phyloP scores from a whole-genome alignment of 805 yeast species.

The Diddensiella caesifluorescens region DNA sequence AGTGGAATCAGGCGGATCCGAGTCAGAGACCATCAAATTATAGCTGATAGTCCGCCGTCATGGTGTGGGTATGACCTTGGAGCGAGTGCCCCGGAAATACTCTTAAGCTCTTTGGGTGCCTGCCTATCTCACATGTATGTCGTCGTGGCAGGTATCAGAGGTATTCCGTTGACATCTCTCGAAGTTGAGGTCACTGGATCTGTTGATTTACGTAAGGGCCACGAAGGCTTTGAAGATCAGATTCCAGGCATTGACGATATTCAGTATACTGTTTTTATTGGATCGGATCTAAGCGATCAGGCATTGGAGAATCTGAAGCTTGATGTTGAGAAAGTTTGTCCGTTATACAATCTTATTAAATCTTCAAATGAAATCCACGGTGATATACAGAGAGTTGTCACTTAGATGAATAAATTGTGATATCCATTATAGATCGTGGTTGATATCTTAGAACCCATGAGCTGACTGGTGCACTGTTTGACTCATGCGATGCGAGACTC shows the following conservation, averaged over 20 bases:
- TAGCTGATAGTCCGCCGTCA: conserved; percentile 13
- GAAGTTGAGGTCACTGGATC: conserved; percentile 7
- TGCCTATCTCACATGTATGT: conserved; percentile 14
- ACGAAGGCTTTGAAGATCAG: conserved; percentile 12
- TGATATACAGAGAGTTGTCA: conserved; percentile 40
- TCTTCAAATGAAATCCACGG: conserved; percentile 41
- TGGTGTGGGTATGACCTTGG: conserved; percentile 14
- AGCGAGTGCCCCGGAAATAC: conserved; percentile 11
- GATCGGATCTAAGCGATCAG: neutral
- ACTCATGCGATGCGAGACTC: no score
- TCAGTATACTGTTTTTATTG: conserved; percentile 10
- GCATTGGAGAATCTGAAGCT: conserved; percentile 5
- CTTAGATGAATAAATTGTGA: no score
- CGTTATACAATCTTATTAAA: conserved; percentile 37
- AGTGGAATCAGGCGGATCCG: conserved; percentile 8
- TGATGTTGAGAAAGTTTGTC: conserved; percentile 23
- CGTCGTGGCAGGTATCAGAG: conserved; percentile 12
- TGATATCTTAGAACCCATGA: no score
- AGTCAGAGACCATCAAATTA: conserved; percentile 9
- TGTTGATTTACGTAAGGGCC: conserved; percentile 12
- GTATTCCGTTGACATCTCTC: conserved; percentile 3
- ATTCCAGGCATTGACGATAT: conserved; percentile 12
- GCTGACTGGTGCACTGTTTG: no score
- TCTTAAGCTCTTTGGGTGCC: conserved; percentile 12
- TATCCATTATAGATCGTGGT: no score